phyloP scores from a whole-genome alignment of 2,329 filamentous ascomycete species.

The Cordyceps pruinosa region DNA sequence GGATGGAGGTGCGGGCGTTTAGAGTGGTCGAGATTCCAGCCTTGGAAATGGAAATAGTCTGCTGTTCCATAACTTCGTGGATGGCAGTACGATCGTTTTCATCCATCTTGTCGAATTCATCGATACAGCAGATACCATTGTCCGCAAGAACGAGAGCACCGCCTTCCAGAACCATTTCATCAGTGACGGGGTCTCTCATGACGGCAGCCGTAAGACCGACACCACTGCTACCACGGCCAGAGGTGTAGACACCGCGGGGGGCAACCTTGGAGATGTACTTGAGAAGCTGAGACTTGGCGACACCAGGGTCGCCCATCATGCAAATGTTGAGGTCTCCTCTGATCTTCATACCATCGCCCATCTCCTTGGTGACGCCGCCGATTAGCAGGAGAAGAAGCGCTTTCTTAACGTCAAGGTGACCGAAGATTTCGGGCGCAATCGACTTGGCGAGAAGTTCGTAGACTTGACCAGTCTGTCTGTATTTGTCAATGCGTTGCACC shows the following conservation, averaged over 20 bases:
- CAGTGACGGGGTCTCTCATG: slow-evolving; percentile 76
- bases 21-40: slow-evolving; percentile 67
- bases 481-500: slow-evolving; percentile 76
- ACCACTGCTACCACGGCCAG: slow-evolving; percentile 72
- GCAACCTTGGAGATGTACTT: slow-evolving; percentile 99
- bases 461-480: slow-evolving; percentile 78
- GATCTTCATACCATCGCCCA: slow-evolving; percentile 97
- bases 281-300: slow-evolving; percentile 95
- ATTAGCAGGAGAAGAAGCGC: slow-evolving; percentile 91
- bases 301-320: slow-evolving; percentile 98
- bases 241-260: slow-evolving; percentile 81
- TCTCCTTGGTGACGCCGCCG: slow-evolving; percentile 91
- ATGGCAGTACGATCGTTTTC: slow-evolving; percentile 76
- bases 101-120: slow-evolving; percentile 88
- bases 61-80: slow-evolving; percentile 84
- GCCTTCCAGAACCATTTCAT: slow-evolving; percentile 78
- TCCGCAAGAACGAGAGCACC: slow-evolving; percentile 74
- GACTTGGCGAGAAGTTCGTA: slow-evolving; percentile 95
- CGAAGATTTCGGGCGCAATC: slow-evolving; percentile 95
- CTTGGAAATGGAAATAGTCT: slow-evolving; percentile 80
- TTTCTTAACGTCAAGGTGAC: slow-evolving; percentile 96
- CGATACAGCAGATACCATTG: slow-evolving; percentile 80
- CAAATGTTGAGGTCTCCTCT: slow-evolving; percentile 98
- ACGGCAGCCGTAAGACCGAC: slow-evolving; percentile 78
- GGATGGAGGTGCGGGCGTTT: slow-evolving; percentile 91